Evolutionary conservation across 805 yeast species (phyloP), one percentile per base, ranked within the genome.

Genomic region (Barnettozyma populi): DNA sequence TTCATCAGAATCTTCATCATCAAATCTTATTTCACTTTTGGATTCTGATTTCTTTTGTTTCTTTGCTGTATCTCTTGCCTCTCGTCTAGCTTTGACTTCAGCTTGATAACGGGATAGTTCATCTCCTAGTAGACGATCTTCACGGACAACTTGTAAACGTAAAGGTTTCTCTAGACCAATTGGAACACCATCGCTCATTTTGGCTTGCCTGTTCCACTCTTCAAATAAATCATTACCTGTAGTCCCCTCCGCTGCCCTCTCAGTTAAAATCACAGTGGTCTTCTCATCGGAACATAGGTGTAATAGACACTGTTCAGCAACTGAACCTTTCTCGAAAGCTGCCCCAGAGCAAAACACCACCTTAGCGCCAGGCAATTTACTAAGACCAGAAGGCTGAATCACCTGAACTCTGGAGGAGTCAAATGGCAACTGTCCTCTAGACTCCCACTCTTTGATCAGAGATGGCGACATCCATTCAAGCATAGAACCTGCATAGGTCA

Each of bases 381-480:
- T 52, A 51, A 88, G 57, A 51, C 86, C 86, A 47, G 70, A 67
- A n/a, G 84, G 72, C 45, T 75, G 70, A 52, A 79, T 66, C 44
- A 81, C 69, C 59, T 84, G 79, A 50, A 82, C 77, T 59, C 80
- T 70, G 24, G 80, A 67, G 39, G 86, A 78, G 55, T 86, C 95
- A 61, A 92, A 90, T 1, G 97, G 96, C 2, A 84, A 76, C 46
- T 76, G 77, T 46, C 82, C 82, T 51, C 78, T 74, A 7, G 75
- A 70, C 59, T 89, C 96, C 92, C 96, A 90, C 41, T 81, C 85
- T 56, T 86, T 84, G 23, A 87, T 77, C n/a, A 90, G 75, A n/a
- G 83, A 75, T 0, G 92, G 78, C 0, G 95, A 82, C 90, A 94
- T 85, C 98, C 98, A 94, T 68, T 94, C 99, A 25, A 92, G 68